Evolutionary conservation across 805 yeast genomes (phyloP).

Genomic region (Candida odintsovae): DNA sequence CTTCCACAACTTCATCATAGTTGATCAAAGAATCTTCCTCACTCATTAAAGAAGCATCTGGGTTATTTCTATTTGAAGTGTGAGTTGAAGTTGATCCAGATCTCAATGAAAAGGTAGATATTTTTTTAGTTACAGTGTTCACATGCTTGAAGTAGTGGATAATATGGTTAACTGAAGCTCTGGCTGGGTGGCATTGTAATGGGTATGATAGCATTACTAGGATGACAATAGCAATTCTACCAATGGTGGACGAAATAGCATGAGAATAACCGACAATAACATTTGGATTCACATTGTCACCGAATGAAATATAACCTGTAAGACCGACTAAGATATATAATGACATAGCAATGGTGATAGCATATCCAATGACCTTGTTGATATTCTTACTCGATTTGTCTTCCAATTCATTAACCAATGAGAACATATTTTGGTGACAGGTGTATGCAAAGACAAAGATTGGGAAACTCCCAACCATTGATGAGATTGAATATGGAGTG

Average conservation of each 20-base stretch:
- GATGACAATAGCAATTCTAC: slow-evolving; percentile 73
- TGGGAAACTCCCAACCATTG: slow-evolving; percentile 74
- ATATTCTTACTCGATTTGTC: slow-evolving; percentile 45
- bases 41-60: background rate
- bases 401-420: slow-evolving; percentile 75
- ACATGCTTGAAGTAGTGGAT: slow-evolving; percentile 40
- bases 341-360: slow-evolving; percentile 54
- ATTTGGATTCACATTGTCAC: slow-evolving; percentile 72
- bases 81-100: background rate
- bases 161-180: slow-evolving; percentile 75
- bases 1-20: slow-evolving; percentile 30
- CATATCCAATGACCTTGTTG: slow-evolving; percentile 40
- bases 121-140: slow-evolving; percentile 17
- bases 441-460: slow-evolving; percentile 92
- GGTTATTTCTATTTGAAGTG: background rate
- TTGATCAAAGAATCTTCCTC: slow-evolving; percentile 9
- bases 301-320: slow-evolving; percentile 82
- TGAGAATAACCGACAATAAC: slow-evolving; percentile 73
- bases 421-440: slow-evolving; percentile 93
- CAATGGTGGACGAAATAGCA: slow-evolving; percentile 63
- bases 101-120: slow-evolving; percentile 6
- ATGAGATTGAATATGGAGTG: slow-evolving; percentile 38
- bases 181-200: slow-evolving; percentile 83
- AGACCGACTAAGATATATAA: slow-evolving; percentile 72
- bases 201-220: slow-evolving; percentile 85